Percentiles rank a stretch among this genome's conserved stretches.
These are phyloP conservation scores for Apiotrichum laibachii DNA, from an alignment of 1,284 basidiomycete species.

Conservation along the genomic window DNA sequence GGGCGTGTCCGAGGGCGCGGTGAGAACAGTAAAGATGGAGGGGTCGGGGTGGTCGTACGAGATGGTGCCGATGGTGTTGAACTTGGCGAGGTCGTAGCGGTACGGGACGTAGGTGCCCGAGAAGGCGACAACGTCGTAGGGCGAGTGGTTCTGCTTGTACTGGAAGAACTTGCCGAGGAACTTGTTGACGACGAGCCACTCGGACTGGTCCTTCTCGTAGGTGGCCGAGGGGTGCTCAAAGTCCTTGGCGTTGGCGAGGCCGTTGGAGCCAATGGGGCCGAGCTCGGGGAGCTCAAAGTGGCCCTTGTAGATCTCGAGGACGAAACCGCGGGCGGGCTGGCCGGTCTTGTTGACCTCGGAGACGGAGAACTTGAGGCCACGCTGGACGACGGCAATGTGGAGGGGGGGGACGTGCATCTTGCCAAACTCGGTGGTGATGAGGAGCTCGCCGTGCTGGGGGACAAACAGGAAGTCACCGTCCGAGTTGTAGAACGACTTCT, in stretches of 20 bases:
- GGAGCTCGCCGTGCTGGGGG: constrained; percentile 63
- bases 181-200: constrained; percentile 54
- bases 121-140: constrained; percentile 65
- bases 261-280: constrained; percentile 63
- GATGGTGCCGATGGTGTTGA: constrained; percentile 64
- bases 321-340: constrained; percentile 48
- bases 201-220: constrained; percentile 55
- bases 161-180: constrained; percentile 33
- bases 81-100: constrained; percentile 67
- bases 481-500: constrained; percentile 63
- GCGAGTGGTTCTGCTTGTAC: constrained; percentile 53
- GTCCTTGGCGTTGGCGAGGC: constrained; percentile 63
- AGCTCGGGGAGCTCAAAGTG: constrained; percentile 66
- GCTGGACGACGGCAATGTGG: constrained; percentile 63
- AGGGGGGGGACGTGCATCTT: constrained; percentile 65
- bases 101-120: constrained; percentile 69
- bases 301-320: constrained; percentile 63
- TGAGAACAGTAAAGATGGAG: constrained; percentile 37
- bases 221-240: constrained; percentile 63
- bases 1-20: constrained; percentile 55
- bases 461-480: constrained; percentile 69
- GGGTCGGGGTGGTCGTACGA: constrained; percentile 54
- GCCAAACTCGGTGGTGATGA: constrained; percentile 69
- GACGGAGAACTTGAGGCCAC: constrained; percentile 66
- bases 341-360: constrained; percentile 8